These are phyloP conservation scores for Penicillium subrubescens DNA, from an alignment of 495 filamentous ascomycete genomes.

Conservation along the genomic window DNA sequence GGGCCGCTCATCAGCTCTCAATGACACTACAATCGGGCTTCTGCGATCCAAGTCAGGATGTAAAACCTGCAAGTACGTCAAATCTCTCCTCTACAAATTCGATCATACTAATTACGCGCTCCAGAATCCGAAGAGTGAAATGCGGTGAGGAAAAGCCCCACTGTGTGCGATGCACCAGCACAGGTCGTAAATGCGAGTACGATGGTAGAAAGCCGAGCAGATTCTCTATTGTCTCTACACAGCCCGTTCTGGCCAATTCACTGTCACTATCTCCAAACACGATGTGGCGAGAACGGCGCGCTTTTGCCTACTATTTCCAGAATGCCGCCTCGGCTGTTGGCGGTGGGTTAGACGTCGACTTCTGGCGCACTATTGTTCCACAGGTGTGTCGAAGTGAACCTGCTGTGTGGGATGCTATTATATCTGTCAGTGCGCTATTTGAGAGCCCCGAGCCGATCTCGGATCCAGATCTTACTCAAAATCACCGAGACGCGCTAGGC, in stretches of 20 bases:
- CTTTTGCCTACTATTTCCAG: slow-evolving; percentile 46
- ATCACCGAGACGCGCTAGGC: slow-evolving; percentile 43
- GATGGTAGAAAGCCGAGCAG: slow-evolving; percentile 10
- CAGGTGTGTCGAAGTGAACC: slow-evolving; percentile 59
- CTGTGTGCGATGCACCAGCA: slow-evolving; percentile 48
- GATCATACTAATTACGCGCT: slow-evolving; percentile 3
- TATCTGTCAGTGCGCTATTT: slow-evolving; percentile 56
- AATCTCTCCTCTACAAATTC: not conserved
- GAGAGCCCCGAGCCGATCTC: slow-evolving; percentile 34
- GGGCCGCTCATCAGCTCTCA: not conserved
- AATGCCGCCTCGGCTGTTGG: slow-evolving; percentile 33
- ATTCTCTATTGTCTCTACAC: not conserved
- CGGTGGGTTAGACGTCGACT: slow-evolving; percentile 53
- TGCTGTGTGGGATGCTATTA: slow-evolving; percentile 61
- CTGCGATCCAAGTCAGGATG: slow-evolving; percentile 39
- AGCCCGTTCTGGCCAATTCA: slow-evolving; percentile 12
- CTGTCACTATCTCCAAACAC: slow-evolving; percentile 30
- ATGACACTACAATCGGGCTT: slow-evolving; percentile 20
- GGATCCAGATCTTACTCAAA: slow-evolving; percentile 34
- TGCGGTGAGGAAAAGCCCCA: slow-evolving; percentile 58
- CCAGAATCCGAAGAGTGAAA: slow-evolving; percentile 54
- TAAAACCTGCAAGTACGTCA: slow-evolving; percentile 44
- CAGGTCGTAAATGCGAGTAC: slow-evolving; percentile 54
- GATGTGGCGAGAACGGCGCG: slow-evolving; percentile 40
- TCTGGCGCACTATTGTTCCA: slow-evolving; percentile 59